Evolutionary conservation across 306 rosid genomes (phyloP).

Genomic region (Purshia tridentata): DNA sequence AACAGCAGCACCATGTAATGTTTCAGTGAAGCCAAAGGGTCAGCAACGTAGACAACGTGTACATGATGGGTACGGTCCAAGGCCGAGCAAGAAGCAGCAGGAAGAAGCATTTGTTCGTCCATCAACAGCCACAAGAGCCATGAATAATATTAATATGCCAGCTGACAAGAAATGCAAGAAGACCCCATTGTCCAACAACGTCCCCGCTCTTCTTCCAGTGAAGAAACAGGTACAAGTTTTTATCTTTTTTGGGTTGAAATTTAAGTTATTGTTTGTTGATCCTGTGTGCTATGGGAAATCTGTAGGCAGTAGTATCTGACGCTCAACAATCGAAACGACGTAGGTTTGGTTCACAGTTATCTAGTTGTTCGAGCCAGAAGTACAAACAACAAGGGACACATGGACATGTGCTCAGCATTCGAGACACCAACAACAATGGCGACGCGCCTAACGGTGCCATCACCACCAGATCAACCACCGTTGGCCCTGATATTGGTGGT

Average conservation of each 20-base stretch:
- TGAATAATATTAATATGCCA: conserved; percentile 20
- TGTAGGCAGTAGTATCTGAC: conserved; percentile 19
- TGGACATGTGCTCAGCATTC: conserved; percentile 34
- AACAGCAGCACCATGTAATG: too few species aligned
- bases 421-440: conserved; percentile 23
- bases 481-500: conserved; percentile 24
- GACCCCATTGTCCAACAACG: conserved; percentile 42
- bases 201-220: conserved; percentile 45
- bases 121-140: conserved; percentile 39
- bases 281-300: too few species aligned
- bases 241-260: neutral
- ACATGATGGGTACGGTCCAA: conserved; percentile 47
- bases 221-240: conserved; percentile 43
- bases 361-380: conserved; percentile 54
- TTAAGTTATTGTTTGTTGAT: neutral
- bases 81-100: conserved; percentile 55
- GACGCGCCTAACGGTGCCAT: conserved; percentile 35
- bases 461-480: conserved; percentile 31
- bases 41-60: conserved; percentile 18
- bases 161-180: conserved; percentile 52
- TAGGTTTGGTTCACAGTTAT: conserved; percentile 45
- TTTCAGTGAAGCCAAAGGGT: conserved; percentile 35
- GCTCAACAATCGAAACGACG: conserved; percentile 45
- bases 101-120: conserved; percentile 69
- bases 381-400: conserved; percentile 45